Evolutionary conservation across 345 rosid genomes (phyloP), one percentile per base, ranked within the genome.

Genomic region (Salix purpurea): DNA sequence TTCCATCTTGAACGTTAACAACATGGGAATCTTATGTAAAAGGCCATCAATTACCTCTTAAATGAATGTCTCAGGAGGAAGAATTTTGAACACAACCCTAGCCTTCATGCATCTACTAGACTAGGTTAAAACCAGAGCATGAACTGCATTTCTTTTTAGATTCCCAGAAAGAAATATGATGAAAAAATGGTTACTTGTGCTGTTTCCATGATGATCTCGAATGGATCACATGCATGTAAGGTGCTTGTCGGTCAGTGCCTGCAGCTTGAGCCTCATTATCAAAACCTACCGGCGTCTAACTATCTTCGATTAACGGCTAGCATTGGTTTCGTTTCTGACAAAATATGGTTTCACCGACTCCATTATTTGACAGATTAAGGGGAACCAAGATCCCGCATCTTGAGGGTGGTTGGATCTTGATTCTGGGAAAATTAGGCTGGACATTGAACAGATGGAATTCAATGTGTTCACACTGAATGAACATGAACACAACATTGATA

Each of bases 311-410:
- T 0, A 71, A 40, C 56, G 9, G 30, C 64, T 19, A 37, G 40
- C 42, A 36, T 37, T 58, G 26, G 11, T 37, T 56, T 56, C 15
- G 39, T 58, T 58, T 12, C 67, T 48, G 34, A 72, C 54, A 61
- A 26, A 32, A 44, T 4, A n/a, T 30, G 48, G 15, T 44, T 61
- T 13, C 16, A n/a, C 23, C 14, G 62, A n/a, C 64, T 44, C 34
- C 32, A 30, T 23, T 15, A 23, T 65, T 61, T 44, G 69, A 26
- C 56, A 54, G 6, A 34, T 34, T 34, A 14, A 68, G 18, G 32
- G 75, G 82, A 78, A 84, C 44, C 88, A 84, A 82, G 86, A 85
- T 79, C 86, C 78, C 74, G 66, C 76, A 70, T 76, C 54, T 36
- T 78, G 81, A 77, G 83, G 69, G 78, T 74, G 61, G 78, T 79